Evolutionary conservation across 2,329 filamentous ascomycete genomes (phyloP).

Genomic region (Bisporella sp.): DNA sequence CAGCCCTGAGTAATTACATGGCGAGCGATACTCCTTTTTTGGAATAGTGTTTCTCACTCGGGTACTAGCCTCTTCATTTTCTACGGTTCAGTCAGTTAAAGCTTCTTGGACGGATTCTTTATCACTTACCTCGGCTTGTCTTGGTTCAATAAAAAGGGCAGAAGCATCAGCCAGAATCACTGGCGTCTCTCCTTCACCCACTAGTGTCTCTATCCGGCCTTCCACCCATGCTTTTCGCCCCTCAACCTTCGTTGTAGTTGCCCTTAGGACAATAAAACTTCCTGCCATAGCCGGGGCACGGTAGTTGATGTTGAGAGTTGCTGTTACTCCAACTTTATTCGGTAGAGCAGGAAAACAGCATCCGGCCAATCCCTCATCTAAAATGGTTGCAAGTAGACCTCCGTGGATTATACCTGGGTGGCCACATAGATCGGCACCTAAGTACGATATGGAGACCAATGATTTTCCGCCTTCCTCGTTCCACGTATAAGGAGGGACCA

Average conservation of each 20-base stretch:
- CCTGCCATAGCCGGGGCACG: slow-evolving; percentile 70
- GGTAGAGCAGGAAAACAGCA: slow-evolving; percentile 86
- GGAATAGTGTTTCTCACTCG: no score
- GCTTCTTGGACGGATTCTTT: no score
- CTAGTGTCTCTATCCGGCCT: slow-evolving; percentile 76
- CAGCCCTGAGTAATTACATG: no score
- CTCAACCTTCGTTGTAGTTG: slow-evolving; percentile 77
- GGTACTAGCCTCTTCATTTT: slow-evolving; percentile 12
- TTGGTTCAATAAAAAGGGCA: slow-evolving; percentile 84
- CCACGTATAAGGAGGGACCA: slow-evolving; percentile 76
- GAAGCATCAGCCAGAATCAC: slow-evolving; percentile 72
- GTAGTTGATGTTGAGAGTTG: slow-evolving; percentile 78
- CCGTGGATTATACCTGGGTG: slow-evolving; percentile 90
- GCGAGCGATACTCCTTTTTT: no score
- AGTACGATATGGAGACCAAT: slow-evolving; percentile 66
- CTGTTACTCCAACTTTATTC: slow-evolving; percentile 79
- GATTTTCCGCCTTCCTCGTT: slow-evolving; percentile 61
- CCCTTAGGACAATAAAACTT: slow-evolving; percentile 70
- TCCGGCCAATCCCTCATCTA: slow-evolving; percentile 83
- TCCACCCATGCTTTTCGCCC: slow-evolving; percentile 93
- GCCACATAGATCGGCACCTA: slow-evolving; percentile 76
- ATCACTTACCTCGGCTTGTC: slow-evolving; percentile 53
- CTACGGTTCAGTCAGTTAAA: slow-evolving; percentile 5
- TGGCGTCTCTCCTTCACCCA: slow-evolving; percentile 53
- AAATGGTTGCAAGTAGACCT: slow-evolving; percentile 80